Percentiles rank a stretch among this genome's conserved stretches.
Conservation (phyloP, 139 green algal species). For the Pleodorina starrii region DNA sequence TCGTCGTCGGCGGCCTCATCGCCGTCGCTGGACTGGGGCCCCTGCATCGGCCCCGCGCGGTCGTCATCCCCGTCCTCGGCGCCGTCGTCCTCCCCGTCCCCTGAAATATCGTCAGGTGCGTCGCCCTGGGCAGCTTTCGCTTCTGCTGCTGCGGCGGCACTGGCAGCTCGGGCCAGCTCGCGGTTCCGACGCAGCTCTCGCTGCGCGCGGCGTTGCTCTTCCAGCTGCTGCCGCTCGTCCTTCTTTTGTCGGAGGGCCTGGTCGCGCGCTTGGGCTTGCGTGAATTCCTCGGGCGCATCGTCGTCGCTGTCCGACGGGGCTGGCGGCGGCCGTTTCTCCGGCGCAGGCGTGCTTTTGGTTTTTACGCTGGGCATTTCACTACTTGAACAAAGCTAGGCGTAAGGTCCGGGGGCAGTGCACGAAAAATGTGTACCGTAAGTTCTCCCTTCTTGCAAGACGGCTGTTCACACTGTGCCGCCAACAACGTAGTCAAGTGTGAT, state of each 20-base stretch:
- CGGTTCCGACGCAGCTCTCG: not conserved
- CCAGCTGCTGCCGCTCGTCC: not conserved
- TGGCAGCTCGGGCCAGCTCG: not conserved
- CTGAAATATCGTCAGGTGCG: not conserved
- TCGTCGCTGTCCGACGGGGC: not conserved
- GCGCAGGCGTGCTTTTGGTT: not conserved
- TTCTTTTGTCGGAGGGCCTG: conserved; percentile 1
- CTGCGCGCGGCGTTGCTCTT: not conserved
- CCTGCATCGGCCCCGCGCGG: not conserved
- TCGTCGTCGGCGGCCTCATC: not conserved
- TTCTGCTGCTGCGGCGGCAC: not conserved
- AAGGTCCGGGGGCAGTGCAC: no score
- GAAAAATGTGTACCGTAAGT: no score
- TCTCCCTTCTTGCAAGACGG: no score
- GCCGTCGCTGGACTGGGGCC: no score
- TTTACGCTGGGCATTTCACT: not conserved
- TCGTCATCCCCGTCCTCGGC: not conserved
- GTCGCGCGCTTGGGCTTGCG: not conserved
- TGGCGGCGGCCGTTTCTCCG: conserved; percentile 2
- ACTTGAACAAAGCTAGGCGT: no score
- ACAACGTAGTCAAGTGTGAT: no score
- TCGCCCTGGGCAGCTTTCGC: not conserved
- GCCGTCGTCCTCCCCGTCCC: not conserved
- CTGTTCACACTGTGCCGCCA: no score
- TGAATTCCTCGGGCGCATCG: conserved; percentile 45